Conservation (phyloP, 768 basidiomycete species). For the Suillus occidentalis region DNA sequence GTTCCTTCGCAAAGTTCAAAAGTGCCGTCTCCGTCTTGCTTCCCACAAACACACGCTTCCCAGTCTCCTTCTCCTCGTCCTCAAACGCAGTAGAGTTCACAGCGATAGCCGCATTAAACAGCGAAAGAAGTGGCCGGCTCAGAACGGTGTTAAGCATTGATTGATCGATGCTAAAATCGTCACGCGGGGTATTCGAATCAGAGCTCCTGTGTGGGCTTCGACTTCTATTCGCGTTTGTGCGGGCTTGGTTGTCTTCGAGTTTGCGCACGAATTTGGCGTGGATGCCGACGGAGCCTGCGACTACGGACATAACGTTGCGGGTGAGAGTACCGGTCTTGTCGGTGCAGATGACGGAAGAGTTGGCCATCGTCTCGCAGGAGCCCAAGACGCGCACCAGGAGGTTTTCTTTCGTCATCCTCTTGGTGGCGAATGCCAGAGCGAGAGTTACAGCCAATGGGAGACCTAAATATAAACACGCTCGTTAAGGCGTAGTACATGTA, state of each 20-base stretch:
- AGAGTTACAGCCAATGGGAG: conserved; percentile 95
- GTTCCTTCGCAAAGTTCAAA: conserved; percentile 79
- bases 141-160: conserved; percentile 64
- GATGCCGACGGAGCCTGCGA: conserved; percentile 92
- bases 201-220: conserved; percentile 36
- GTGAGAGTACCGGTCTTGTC: conserved; percentile 98
- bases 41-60: conserved; percentile 70
- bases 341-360: conserved; percentile 92
- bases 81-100: conserved; percentile 96
- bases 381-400: conserved; percentile 93
- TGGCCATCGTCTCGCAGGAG: conserved; percentile 99
- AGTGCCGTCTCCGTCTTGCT: conserved; percentile 96
- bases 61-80: conserved; percentile 64
- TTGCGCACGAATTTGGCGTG: conserved; percentile 90
- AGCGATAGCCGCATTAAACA: conserved; percentile 85
- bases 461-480: conserved; percentile 42
- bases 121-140: conserved; percentile 53
- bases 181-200: conserved; percentile 28
- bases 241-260: conserved; percentile 66
- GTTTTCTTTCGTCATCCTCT: conserved; percentile 96
- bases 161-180: conserved; percentile 90
- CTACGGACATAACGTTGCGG: conserved; percentile 93
- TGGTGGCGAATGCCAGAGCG: conserved; percentile 95
- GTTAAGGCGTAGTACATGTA: background rate
- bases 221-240: conserved; percentile 68